Base-by-base conservation (phyloP, 2,329 filamentous ascomycete genomes). In the Colletotrichum horii region DNA sequence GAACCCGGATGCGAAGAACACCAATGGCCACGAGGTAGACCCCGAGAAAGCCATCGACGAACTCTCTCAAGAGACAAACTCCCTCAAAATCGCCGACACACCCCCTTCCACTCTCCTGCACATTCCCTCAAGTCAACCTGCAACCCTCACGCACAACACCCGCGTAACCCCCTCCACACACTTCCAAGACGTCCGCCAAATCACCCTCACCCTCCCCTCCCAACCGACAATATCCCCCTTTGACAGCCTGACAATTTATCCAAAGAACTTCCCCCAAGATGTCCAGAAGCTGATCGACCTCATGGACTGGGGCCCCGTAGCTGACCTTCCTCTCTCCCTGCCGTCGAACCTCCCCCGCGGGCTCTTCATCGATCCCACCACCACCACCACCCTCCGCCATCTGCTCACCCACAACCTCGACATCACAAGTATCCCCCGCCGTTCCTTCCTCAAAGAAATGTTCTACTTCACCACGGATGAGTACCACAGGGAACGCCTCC, bases 101-200 rank as follows among this genome's bases (percentile, higher is more conserved):
- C 48, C 78, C 78, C 62, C 15, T 43, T 22, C 67, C 28, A 48
- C 70, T 5, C 56, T 89, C 6, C 87, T 95, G 3, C 89, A 92
- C 0, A 88, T 95, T 15, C 89, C 91, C 1, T 85, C 87, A 56
- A 87, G 90, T 3, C 86, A 91, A 77, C 84, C 83, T 0, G 94
- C 93, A 11, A 89, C 84, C 0, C 82, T 99, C 1, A 80, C 87
- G 1, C 82, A 85, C n/a, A 98, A 98, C 81, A 83, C 87, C 22
- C 91, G 96, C 19, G 83, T 98, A 8, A 99, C 97, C 0, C 93
- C 96, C 0, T 65, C 83, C 2, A 87, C 87, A 2, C 97, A 99
- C 85, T 98, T 95, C 93, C 97, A 99, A 86, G 97, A 99, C 85
- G 96, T 98, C 60, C 94, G 97, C 0, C 84, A 98, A n/a, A 89